Conservation (phyloP, 2,329 filamentous ascomycete species). For the Piedraia hortae region DNA sequence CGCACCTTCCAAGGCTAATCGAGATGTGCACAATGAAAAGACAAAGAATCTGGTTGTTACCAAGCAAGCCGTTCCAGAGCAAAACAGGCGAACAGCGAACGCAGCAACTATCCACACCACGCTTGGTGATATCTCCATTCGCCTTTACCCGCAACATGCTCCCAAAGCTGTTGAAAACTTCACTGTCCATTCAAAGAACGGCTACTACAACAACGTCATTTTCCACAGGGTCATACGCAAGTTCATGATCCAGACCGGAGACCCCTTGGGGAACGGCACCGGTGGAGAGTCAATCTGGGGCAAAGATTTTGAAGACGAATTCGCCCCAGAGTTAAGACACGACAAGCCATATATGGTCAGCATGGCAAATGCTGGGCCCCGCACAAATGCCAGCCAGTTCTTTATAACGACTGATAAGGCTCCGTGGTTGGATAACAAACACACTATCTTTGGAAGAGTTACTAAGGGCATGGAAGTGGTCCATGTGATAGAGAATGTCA, state of each 20-base stretch:
- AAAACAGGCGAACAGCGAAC: conserved; percentile 45
- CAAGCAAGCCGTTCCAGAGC: conserved; percentile 22
- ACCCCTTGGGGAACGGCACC: conserved; percentile 67
- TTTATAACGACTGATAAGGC: conserved; percentile 97
- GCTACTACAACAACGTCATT: conserved; percentile 92
- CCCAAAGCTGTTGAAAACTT: conserved; percentile 96
- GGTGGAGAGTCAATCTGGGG: conserved; percentile 85
- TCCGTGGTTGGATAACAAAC: conserved; percentile 85
- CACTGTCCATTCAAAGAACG: conserved; percentile 62
- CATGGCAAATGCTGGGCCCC: conserved; percentile 92
- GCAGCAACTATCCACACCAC: conserved; percentile 75
- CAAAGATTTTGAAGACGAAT: conserved; percentile 79
- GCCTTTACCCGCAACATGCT: conserved; percentile 74
- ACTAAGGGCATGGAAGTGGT: conserved; percentile 81
- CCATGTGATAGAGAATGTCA: conserved; percentile 78
- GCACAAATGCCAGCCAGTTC: conserved; percentile 90
- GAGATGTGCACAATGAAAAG: conserved; percentile 88
- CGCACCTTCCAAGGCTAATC: conserved; percentile 52
- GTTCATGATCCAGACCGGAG: conserved; percentile 89
- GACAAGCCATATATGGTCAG: conserved; percentile 90
- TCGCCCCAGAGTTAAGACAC: conserved; percentile 54
- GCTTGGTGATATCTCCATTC: conserved; percentile 77
- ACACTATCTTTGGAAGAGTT: conserved; percentile 83
- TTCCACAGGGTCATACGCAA: conserved; percentile 94
- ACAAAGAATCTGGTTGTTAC: conserved; percentile 34